Conservation (phyloP, 2,329 filamentous ascomycete species). For the Alternaria triticimaculans region DNA sequence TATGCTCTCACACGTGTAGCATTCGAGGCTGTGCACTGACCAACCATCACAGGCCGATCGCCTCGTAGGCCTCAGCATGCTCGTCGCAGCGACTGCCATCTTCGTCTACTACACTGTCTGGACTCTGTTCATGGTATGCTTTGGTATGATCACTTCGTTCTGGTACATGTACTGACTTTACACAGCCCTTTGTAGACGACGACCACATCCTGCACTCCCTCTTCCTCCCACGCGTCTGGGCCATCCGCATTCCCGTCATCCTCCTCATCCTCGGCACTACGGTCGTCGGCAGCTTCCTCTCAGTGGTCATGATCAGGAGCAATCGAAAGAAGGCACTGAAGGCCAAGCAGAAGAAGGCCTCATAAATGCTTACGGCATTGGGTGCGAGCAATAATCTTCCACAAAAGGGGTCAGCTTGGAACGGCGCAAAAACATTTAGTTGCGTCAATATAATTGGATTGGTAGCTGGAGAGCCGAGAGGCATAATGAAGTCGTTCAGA, state of each 20-base stretch:
- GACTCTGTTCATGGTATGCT: conserved; percentile 90
- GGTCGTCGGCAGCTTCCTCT: conserved; percentile 94
- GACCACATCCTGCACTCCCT: conserved; percentile 92
- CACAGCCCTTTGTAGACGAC: conserved; percentile 92
- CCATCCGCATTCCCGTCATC: conserved; percentile 97
- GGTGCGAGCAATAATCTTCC: not conserved
- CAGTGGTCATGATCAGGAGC: conserved; percentile 98
- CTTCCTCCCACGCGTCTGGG: conserved; percentile 98
- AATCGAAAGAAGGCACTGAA: conserved; percentile 98
- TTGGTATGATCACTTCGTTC: not conserved
- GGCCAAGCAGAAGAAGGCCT: conserved; percentile 88
- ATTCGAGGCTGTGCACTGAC: not conserved
- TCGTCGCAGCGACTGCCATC: conserved; percentile 73
- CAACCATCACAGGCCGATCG: conserved; percentile 79
- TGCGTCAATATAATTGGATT: not conserved
- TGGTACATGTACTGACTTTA: not conserved
- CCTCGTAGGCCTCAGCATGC: conserved; percentile 78
- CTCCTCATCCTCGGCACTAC: conserved; percentile 89
- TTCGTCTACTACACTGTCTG: conserved; percentile 96
- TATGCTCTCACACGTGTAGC: conserved; percentile 6
- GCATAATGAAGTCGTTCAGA: not conserved
- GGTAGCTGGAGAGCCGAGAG: not conserved
- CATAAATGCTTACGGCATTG: conserved; percentile 17
- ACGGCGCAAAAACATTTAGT: not conserved
- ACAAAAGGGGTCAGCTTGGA: not conserved